Conservation (phyloP, 345 rosid genomes). For the Trapa bicornis region DNA sequence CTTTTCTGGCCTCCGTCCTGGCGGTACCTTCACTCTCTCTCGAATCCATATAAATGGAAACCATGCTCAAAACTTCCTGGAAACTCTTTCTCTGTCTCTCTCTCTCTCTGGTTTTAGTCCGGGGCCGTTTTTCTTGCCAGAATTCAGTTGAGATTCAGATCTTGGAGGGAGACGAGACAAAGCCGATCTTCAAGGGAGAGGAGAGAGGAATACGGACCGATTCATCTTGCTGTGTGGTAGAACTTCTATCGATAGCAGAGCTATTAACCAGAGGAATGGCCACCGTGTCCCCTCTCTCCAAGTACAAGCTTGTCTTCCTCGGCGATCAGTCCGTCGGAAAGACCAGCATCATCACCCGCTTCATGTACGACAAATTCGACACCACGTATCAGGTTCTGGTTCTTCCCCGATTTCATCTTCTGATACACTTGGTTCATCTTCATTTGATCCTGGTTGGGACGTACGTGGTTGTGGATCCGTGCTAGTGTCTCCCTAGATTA, state of each 20-base stretch:
- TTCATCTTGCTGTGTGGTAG: no score
- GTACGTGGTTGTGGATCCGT: background rate
- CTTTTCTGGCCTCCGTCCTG: no score
- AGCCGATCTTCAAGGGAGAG: background rate
- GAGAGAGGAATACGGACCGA: background rate
- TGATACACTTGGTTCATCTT: background rate
- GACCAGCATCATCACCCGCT: constrained; percentile 87
- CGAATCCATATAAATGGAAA: background rate
- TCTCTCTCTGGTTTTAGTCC: no score
- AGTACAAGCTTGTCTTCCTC: constrained; percentile 69
- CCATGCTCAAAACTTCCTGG: background rate
- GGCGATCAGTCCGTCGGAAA: constrained; percentile 88
- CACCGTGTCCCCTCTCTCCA: constrained; percentile 67
- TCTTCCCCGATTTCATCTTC: background rate
- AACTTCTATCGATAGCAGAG: background rate
- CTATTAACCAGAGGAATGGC: constrained; percentile 28
- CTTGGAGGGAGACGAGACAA: background rate
- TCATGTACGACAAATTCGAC: constrained; percentile 93
- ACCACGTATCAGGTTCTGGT: constrained; percentile 63
- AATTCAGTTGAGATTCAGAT: constrained; percentile 8
- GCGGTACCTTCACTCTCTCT: background rate
- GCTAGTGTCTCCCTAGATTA: background rate
- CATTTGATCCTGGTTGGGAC: background rate
- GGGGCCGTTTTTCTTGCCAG: background rate
- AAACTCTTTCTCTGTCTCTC: constrained; percentile 5